A percentile compares a stretch with the other conserved stretches of the same genome.
Evolutionary conservation across 345 rosid genomes (phyloP).

Genomic region (Populus simonii): DNA sequence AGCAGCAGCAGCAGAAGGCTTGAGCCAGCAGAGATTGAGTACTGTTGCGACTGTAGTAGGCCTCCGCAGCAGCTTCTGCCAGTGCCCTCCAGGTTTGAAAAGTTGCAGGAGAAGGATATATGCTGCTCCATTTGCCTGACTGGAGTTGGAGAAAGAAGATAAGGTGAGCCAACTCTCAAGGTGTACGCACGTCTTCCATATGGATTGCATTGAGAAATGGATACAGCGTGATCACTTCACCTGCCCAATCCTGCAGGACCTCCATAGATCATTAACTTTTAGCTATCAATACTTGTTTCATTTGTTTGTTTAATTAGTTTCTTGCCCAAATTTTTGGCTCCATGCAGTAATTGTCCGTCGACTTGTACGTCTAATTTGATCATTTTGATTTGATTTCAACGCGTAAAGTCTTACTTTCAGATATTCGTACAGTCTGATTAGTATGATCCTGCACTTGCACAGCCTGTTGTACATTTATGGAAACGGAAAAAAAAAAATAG

Average conservation of each 20-base stretch:
- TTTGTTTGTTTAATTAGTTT: neutral
- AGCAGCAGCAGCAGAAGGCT: neutral
- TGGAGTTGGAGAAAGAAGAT: conserved; percentile 49
- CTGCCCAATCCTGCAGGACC: conserved; percentile 74
- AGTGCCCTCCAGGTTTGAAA: conserved; percentile 22
- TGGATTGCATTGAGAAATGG: conserved; percentile 62
- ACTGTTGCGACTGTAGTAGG: neutral
- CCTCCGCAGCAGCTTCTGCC: neutral
- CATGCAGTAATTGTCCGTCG: neutral
- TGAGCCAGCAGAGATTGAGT: neutral
- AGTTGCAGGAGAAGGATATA: conserved; percentile 12
- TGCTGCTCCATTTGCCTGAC: conserved; percentile 66
- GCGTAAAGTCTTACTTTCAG: too few species aligned
- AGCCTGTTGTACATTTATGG: too few species aligned
- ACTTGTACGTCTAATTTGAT: neutral
- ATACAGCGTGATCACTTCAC: conserved; percentile 50
- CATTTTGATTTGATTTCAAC: neutral
- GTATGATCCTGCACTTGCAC: too few species aligned
- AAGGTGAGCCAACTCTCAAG: conserved; percentile 46
- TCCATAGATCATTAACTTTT: neutral
- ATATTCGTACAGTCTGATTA: too few species aligned
- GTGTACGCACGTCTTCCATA: conserved; percentile 70
- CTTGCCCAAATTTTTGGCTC: neutral
- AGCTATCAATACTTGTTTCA: neutral
- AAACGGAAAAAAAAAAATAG: too few species aligned